Percentiles rank a stretch among this genome's conserved stretches.
Conservation (phyloP, 2,329 filamentous ascomycete species). For the Ophiostoma sp. region DNA sequence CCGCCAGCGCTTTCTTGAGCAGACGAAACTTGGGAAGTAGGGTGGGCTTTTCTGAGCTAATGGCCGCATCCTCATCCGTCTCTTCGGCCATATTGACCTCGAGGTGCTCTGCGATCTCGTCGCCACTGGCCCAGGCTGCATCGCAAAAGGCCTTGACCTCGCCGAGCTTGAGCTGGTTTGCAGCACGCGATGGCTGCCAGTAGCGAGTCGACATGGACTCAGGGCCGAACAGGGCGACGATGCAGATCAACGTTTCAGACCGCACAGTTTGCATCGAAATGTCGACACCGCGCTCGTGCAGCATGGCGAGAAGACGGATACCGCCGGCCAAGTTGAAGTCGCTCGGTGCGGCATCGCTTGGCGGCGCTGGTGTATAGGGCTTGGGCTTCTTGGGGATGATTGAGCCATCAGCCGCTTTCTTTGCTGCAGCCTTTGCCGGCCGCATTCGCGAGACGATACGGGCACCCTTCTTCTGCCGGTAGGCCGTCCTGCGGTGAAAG, state of each 20-base stretch:
- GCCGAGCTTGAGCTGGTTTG: conserved; percentile 35
- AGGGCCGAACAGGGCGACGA: conserved; percentile 40
- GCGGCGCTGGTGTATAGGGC: background rate
- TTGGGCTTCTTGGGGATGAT: background rate
- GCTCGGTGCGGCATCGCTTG: conserved; percentile 2
- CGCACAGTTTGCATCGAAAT: conserved; percentile 32
- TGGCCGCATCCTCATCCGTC: background rate
- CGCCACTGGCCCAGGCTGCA: conserved; percentile 38
- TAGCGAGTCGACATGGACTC: conserved; percentile 31
- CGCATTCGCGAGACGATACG: background rate
- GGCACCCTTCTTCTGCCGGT: conserved; percentile 16
- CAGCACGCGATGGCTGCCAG: conserved; percentile 27
- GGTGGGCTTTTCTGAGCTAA: background rate
- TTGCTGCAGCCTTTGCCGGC: background rate
- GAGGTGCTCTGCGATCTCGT: background rate
- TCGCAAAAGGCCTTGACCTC: conserved; percentile 42
- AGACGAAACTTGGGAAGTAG: conserved; percentile 37
- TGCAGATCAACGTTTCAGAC: conserved; percentile 35
- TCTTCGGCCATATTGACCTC: background rate
- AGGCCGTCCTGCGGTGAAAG: conserved; percentile 43
- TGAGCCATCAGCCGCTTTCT: background rate
- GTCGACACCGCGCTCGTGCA: conserved; percentile 38
- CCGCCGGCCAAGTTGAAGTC: conserved; percentile 37
- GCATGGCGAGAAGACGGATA: conserved; percentile 39
- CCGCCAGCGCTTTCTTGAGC: conserved; percentile 34